A percentile compares a stretch with the other conserved stretches of the same genome.
Evolutionary conservation across 805 yeast genomes (phyloP).

Genomic region (Lachancea dasiensis): DNA sequence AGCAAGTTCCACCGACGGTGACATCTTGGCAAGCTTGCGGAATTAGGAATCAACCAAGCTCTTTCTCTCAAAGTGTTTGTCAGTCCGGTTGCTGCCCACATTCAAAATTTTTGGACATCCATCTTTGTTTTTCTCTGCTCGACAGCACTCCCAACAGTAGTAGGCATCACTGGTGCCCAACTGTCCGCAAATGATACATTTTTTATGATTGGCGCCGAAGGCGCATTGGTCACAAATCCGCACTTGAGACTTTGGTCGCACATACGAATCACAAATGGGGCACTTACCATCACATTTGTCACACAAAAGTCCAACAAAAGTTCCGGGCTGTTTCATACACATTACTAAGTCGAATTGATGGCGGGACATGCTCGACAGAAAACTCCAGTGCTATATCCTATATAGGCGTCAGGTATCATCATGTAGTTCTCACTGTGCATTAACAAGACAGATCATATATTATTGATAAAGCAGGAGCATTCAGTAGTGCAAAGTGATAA

Average conservation of each 20-base stretch:
- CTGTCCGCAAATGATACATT: conserved; percentile 73
- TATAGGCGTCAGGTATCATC: too few relatives aligned
- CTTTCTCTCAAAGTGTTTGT: conserved; percentile 47
- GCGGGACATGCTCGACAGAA: conserved; percentile 61
- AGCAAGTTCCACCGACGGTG: background rate
- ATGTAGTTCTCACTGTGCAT: too few relatives aligned
- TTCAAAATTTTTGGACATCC: conserved; percentile 88
- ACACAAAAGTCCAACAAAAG: conserved; percentile 63
- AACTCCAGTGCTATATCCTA: too few relatives aligned
- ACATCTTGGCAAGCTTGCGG: too few relatives aligned
- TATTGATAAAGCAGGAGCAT: too few relatives aligned
- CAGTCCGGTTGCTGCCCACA: conserved; percentile 70
- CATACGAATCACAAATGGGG: conserved; percentile 83
- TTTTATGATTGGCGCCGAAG: conserved; percentile 54
- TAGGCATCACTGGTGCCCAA: conserved; percentile 62
- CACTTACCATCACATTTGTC: conserved; percentile 87
- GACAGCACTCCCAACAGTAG: conserved; percentile 82
- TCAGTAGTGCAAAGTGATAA: too few relatives aligned
- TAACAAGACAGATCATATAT: too few relatives aligned
- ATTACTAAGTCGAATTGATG: conserved; percentile 81
- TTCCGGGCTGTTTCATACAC: conserved; percentile 84
- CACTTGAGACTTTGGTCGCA: conserved; percentile 60
- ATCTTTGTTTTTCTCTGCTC: conserved; percentile 73
- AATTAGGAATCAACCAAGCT: background rate
- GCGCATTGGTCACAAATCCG: conserved; percentile 83